These are phyloP conservation scores for Hygrophorus russula DNA, from an alignment of 768 basidiomycete species.

Conservation along the genomic window DNA sequence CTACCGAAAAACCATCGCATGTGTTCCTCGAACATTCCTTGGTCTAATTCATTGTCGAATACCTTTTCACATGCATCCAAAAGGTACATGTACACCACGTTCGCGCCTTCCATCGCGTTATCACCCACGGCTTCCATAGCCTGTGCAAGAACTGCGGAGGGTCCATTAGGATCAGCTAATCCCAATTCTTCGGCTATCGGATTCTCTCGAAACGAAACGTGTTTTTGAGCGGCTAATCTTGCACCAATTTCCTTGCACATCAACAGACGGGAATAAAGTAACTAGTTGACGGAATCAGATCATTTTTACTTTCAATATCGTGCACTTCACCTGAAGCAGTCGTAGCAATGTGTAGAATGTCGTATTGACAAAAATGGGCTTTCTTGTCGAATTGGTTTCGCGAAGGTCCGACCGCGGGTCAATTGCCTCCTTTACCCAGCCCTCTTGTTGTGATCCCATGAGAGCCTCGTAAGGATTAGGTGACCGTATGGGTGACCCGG, in stretches of 20 bases:
- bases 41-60: constrained; percentile 90
- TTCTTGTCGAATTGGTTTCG: constrained; percentile 26
- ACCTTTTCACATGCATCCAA: constrained; percentile 87
- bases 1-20: constrained; percentile 92
- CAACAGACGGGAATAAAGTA: constrained; percentile 79
- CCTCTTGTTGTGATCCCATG: constrained; percentile 21
- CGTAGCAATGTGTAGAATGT: constrained; percentile 87
- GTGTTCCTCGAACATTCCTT: constrained; percentile 87
- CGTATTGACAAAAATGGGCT: constrained; percentile 82
- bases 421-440: constrained; percentile 50
- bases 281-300: constrained; percentile 29
- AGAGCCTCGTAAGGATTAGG: not conserved
- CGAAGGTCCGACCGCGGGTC: constrained; percentile 13
- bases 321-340: constrained; percentile 60
- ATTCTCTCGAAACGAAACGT: constrained; percentile 61
- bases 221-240: constrained; percentile 54
- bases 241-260: constrained; percentile 78
- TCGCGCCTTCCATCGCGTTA: constrained; percentile 33
- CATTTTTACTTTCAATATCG: constrained; percentile 7
- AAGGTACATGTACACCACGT: constrained; percentile 80
- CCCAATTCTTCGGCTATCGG: constrained; percentile 76
- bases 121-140: constrained; percentile 51
- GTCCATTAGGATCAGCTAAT: constrained; percentile 74
- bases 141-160: constrained; percentile 56
- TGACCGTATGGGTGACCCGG: constrained; percentile 6